These are phyloP conservation scores for Agrocybe chaxingu DNA, from an alignment of 768 basidiomycete species.

Conservation along the genomic window DNA sequence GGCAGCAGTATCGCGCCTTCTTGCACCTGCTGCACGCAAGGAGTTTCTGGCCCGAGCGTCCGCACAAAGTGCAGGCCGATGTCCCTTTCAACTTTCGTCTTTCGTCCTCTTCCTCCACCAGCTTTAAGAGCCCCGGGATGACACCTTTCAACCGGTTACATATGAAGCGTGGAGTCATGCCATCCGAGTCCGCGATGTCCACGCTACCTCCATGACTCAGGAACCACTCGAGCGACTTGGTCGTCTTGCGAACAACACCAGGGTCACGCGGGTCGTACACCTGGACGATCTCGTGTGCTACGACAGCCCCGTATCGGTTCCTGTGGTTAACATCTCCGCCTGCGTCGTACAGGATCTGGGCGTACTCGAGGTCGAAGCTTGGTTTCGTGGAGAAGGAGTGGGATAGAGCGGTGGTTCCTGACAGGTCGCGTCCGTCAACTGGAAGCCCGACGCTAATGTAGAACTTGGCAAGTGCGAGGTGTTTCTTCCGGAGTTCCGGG, in stretches of 20 bases:
- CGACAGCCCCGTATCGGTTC: slow-evolving; percentile 37
- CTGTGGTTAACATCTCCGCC: slow-evolving; percentile 38
- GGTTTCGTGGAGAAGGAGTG: slow-evolving; percentile 41
- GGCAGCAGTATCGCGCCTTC: slow-evolving; percentile 30
- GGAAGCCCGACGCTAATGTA: slow-evolving; percentile 32
- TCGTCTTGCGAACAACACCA: slow-evolving; percentile 20
- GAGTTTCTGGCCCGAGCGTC: slow-evolving; percentile 24
- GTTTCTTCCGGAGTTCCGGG: slow-evolving; percentile 15
- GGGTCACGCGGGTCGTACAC: slow-evolving; percentile 22
- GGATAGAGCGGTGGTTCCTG: slow-evolving; percentile 37
- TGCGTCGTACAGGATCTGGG: slow-evolving; percentile 37
- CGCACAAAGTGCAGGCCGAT: slow-evolving; percentile 32
- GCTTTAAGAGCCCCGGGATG: slow-evolving; percentile 11
- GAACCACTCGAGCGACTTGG: slow-evolving; percentile 33
- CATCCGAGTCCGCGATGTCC: slow-evolving; percentile 37
- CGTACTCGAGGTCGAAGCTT: slow-evolving; percentile 36
- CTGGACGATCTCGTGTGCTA: slow-evolving; percentile 34
- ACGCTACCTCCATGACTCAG: slow-evolving; percentile 39
- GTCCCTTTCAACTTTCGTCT: slow-evolving; percentile 23
- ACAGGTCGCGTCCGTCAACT: slow-evolving; percentile 34
- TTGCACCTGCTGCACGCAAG: slow-evolving; percentile 32
- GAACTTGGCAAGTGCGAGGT: slow-evolving; percentile 30
- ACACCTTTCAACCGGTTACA: slow-evolving; percentile 7
- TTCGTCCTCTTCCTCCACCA: slow-evolving; percentile 28
- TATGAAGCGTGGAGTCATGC: slow-evolving; percentile 23